Evolutionary conservation across 2,329 filamentous ascomycete species (phyloP).

Genomic region (Ramichloridium luteum): DNA sequence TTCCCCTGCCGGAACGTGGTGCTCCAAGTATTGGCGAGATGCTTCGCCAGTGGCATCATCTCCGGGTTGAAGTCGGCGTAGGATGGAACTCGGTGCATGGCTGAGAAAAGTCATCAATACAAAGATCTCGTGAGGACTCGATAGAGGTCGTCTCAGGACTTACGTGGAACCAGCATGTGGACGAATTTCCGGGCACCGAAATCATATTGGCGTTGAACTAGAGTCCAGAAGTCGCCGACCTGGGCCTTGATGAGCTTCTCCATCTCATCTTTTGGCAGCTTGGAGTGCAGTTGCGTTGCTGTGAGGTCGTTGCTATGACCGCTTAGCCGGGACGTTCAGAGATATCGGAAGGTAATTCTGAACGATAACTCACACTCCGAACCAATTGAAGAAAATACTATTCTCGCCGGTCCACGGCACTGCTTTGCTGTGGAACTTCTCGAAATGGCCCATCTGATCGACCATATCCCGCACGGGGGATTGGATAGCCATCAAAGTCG

Average conservation of each 20-base stretch:
- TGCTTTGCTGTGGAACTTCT: not conserved
- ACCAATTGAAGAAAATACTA: conserved; percentile 1
- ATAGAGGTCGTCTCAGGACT: not conserved
- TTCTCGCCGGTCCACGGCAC: not conserved
- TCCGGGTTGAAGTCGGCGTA: not conserved
- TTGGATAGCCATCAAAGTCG: not conserved
- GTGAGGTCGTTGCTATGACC: not conserved
- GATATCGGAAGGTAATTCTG: too few species aligned
- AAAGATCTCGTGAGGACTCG: not conserved
- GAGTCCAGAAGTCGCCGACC: conserved; percentile 1
- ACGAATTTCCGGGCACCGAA: not conserved
- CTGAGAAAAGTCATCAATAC: too few species aligned
- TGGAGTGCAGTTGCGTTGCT: conserved; percentile 1
- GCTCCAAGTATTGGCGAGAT: not conserved
- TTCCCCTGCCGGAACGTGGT: not conserved
- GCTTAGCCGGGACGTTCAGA: too few species aligned
- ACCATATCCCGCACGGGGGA: not conserved
- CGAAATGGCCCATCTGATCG: not conserved
- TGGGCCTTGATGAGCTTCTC: not conserved
- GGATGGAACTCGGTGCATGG: not conserved
- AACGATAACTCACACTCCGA: conserved; percentile 1
- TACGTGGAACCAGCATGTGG: conserved; percentile 1
- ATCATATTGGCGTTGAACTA: not conserved
- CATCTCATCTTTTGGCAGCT: not conserved
- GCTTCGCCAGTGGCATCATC: not conserved